Evolutionary conservation across 306 rosid species (phyloP).

Genomic region (Oemleria cerasiformis): DNA sequence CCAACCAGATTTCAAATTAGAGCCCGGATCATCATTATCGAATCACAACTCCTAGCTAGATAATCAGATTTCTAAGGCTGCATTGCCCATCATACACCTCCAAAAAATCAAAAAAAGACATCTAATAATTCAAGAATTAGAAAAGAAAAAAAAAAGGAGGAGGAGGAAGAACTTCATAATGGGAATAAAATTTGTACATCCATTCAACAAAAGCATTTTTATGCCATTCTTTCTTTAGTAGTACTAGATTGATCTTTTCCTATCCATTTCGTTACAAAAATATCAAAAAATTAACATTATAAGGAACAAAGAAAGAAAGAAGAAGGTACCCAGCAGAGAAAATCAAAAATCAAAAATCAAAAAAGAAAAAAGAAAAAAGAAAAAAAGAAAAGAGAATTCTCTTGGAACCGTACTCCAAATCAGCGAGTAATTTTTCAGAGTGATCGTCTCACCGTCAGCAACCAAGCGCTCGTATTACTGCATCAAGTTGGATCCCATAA

Average conservation of each 20-base stretch:
- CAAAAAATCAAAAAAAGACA: background rate
- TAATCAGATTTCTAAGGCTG: background rate
- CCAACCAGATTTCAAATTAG: background rate
- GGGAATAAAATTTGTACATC: constrained; percentile 8
- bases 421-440: no score
- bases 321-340: constrained; percentile 13
- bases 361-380: background rate
- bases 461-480: background rate
- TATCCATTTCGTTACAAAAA: constrained; percentile 19
- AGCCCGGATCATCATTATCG: background rate
- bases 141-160: no score
- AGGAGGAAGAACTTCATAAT: no score
- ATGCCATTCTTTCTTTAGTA: background rate
- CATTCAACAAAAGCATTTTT: background rate
- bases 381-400: background rate
- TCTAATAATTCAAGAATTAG: no score
- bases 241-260: constrained; percentile 15
- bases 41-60: constrained; percentile 5
- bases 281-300: constrained; percentile 26
- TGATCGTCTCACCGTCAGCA: no score
- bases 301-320: constrained; percentile 14
- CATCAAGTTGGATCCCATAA: background rate
- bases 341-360: constrained; percentile 4
- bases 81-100: background rate
- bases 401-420: constrained; percentile 3